These are phyloP conservation scores for Aegilops bicornis DNA, from an alignment of 176 grass and related monocot species.

Conservation along the genomic window DNA sequence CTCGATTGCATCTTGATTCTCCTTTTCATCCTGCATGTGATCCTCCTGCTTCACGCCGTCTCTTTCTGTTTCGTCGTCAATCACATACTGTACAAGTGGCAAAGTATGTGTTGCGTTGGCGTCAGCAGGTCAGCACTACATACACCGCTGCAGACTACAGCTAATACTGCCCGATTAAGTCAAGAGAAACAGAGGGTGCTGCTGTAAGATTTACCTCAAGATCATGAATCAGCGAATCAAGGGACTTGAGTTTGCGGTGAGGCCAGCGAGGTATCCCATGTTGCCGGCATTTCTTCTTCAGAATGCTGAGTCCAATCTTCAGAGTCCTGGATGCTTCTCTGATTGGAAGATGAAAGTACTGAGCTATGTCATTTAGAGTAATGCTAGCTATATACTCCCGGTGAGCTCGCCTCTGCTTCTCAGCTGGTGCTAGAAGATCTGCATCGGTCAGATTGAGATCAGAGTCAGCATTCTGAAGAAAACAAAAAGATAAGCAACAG, in stretches of 20 bases:
- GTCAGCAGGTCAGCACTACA: slow-evolving; percentile 4
- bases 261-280: slow-evolving; percentile 75
- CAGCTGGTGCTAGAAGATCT: slow-evolving; percentile 27
- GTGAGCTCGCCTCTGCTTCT: slow-evolving; percentile 57
- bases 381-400: slow-evolving; percentile 55
- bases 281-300: slow-evolving; percentile 78
- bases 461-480: not conserved
- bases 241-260: slow-evolving; percentile 72
- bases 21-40: slow-evolving; percentile 2
- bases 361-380: slow-evolving; percentile 49
- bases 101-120: not conserved
- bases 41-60: slow-evolving; percentile 31
- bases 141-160: not conserved
- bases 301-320: slow-evolving; percentile 59
- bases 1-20: slow-evolving; percentile 18
- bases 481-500: not conserved
- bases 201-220: slow-evolving; percentile 43
- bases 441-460: slow-evolving; percentile 10
- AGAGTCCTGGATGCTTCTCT: slow-evolving; percentile 56
- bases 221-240: slow-evolving; percentile 57
- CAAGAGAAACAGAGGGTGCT: not conserved
- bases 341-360: slow-evolving; percentile 67
- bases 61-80: not conserved
- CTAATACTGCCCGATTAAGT: not conserved
- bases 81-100: slow-evolving; percentile 23